Evolutionary conservation across 805 yeast species (phyloP), one percentile per base, ranked within the genome.

Genomic region (Kazachstania taianensis): DNA sequence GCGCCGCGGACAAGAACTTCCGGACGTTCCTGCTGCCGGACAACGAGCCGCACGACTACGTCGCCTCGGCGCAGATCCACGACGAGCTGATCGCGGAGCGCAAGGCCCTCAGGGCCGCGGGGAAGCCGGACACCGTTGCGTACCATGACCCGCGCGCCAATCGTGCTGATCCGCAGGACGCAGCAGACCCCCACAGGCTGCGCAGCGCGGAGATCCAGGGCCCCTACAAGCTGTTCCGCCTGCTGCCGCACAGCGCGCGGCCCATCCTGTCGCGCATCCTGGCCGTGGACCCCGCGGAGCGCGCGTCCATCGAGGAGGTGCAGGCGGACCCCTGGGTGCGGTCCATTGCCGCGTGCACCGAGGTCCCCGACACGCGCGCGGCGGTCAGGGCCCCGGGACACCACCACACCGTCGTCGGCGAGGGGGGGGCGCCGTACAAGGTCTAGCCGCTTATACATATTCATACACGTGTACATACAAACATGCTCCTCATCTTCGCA

Each of bases 201-300:
- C 9, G 10, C 15, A 33, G 14, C 12, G 7, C 25, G 32, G 77
- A 75, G 42, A 72, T 80, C 14, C 85, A 80, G 48, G 94, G 94
- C 3, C 89, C 92, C 9, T 82, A 82, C 59, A 66, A 92, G 53
- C 62, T 82, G 41, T 73, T 82, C 79, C 70, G 94, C 58, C 61
- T 81, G 31, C 59, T 82, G 24, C 94, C 94, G 7, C 94, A 82
- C 55, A 85, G 87, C 5, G 64, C 92, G 10, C 69, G 94, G 54
- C 89, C 89, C 7, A 63, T 82, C 10, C 66, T 82, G 20, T 75
- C 81, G 15, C 65, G 61, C 37, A 79, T 82, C 77, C 59, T 82
- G 17, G 65, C 66, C 33, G 63, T 79, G 6, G 82, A 80, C 43
- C 77, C 81, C 6, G 38, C 39, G 1, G 59, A 67, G 37, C 68